Percentiles rank a stretch among this genome's conserved stretches.
phyloP scores from a whole-genome alignment of 2,329 filamentous ascomycete genomes.

The Geosmithia putterillii region DNA sequence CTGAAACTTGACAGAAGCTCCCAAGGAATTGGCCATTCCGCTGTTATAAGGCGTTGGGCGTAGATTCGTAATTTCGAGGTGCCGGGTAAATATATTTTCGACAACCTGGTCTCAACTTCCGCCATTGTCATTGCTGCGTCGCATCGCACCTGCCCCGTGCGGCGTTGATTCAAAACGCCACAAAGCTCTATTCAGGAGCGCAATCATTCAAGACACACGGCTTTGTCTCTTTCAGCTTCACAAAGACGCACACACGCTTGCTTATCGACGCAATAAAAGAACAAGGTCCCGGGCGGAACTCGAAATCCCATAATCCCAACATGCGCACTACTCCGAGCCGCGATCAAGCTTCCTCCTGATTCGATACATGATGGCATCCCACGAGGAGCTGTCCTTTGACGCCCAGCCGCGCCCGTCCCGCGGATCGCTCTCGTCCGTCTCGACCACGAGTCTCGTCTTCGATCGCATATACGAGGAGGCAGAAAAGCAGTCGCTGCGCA shows the following conservation, averaged over 20 bases:
- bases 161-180: neutral
- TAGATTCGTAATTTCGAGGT: too few species aligned
- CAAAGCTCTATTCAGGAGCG: neutral
- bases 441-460: slow-evolving; percentile 72
- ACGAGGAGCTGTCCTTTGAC: slow-evolving; percentile 3
- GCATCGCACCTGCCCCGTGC: neutral
- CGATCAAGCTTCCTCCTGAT: neutral
- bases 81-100: neutral
- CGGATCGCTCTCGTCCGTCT: slow-evolving; percentile 62
- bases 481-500: slow-evolving; percentile 16
- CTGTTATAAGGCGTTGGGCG: too few species aligned
- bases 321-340: neutral
- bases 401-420: slow-evolving; percentile 21
- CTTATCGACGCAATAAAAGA: too few species aligned
- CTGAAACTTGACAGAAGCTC: too few species aligned
- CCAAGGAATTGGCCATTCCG: too few species aligned
- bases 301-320: neutral
- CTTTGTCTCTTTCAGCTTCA: neutral
- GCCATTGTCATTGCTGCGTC: neutral
- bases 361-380: neutral
- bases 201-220: neutral
- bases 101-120: too few species aligned
- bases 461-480: slow-evolving; percentile 56
- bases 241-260: too few species aligned
- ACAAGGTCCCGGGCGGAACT: neutral